phyloP scores from a whole-genome alignment of 495 filamentous ascomycete species.

The Penicillium atrosanguineum region DNA sequence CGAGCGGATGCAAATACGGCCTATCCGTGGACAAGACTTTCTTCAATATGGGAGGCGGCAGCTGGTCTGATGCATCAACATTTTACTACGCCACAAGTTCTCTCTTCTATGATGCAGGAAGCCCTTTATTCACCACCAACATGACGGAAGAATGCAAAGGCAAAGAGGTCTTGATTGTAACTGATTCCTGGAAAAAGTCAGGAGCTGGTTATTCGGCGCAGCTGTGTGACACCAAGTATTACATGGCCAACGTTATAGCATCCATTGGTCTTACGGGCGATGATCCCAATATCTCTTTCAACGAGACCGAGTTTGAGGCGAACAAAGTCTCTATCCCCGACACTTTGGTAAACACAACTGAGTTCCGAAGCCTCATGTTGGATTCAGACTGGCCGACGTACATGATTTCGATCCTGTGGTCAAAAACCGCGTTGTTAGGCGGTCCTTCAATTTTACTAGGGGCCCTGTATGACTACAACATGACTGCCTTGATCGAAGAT shows the following conservation, averaged over 20 bases:
- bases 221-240: conserved; percentile 29
- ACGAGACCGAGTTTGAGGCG: conserved; percentile 18
- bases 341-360: conserved; percentile 20
- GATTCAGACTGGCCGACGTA: conserved; percentile 22
- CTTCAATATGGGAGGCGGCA: conserved; percentile 18
- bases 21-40: neutral
- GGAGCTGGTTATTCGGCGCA: conserved; percentile 5
- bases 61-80: conserved; percentile 21
- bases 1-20: conserved; percentile 17
- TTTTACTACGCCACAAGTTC: conserved; percentile 6
- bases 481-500: conserved; percentile 16
- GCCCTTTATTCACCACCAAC: neutral
- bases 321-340: conserved; percentile 15
- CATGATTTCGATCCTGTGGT: conserved; percentile 20
- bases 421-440: conserved; percentile 6
- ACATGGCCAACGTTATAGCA: conserved; percentile 28
- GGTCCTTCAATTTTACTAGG: conserved; percentile 17
- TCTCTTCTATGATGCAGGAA: neutral
- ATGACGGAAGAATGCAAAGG: conserved; percentile 8
- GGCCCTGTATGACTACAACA: conserved; percentile 22
- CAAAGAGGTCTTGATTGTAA: conserved; percentile 14
- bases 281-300: conserved; percentile 23
- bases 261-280: conserved; percentile 13
- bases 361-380: conserved; percentile 8
- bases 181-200: conserved; percentile 14